Evolutionary conservation across 2,329 filamentous ascomycete species (phyloP), one percentile per base, ranked within the genome.

Genomic region (Apiospora saccharicola): DNA sequence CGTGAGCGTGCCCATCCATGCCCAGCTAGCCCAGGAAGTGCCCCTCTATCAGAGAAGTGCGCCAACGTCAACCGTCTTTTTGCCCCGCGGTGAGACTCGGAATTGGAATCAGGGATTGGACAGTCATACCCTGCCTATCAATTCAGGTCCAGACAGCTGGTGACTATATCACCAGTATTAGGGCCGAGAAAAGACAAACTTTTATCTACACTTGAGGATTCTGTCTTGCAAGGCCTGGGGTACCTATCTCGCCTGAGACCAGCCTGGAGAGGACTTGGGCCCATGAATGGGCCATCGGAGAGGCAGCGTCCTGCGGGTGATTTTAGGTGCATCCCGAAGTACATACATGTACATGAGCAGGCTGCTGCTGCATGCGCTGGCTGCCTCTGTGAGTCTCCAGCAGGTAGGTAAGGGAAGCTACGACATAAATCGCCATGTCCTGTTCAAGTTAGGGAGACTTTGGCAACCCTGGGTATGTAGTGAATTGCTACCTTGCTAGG

Each of bases 361-460:
- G 74, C 71, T 64, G 34, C 51, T 67, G 68, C 71, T 72, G 64
- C 74, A 75, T 77, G 75, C 67, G 76, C 72, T 77, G 76, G 74
- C 76, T 73, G 72, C 70, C 67, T 69, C 70, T 47, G 30, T 22
- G 22, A 19, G 34, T 47, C 26, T 30, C 37, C 37, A 41, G n/a
- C n/a, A 26, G 12, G 19, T 49, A 22, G 34, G 19, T 34, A 19
- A 64, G 57, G 19, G 14, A 41, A n/a, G 30, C 34, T 41, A 64
- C 19, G n/a, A 41, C 34, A 22, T 41, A 41, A 16, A 61, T 37
- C 30, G 30, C 7, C 53, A 61, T 61, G 53, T 5, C 53, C 53
- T 61, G 53, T 22, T 61, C 53, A 61, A 61, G 53, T 37, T 37
- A 61, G 19, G 34, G 57, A 41, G 3, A 41, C 34, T n/a, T 37